phyloP scores from a whole-genome alignment of 495 filamentous ascomycete genomes.

The Penicillium paxilli region DNA sequence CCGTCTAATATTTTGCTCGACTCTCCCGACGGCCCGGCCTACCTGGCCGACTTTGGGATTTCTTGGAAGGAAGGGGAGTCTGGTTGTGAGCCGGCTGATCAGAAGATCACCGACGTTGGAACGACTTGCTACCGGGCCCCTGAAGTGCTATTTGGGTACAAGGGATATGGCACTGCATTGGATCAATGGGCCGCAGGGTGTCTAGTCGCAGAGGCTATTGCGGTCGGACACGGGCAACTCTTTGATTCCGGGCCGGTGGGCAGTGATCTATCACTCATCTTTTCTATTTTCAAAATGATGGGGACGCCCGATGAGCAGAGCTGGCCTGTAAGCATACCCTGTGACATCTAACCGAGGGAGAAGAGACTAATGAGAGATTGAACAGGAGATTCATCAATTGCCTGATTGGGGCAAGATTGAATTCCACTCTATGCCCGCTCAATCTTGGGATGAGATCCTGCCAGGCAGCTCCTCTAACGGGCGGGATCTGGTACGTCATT shows the following conservation, averaged over 20 bases:
- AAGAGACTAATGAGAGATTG: neutral
- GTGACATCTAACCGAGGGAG: neutral
- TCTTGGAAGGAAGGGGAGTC: slow-evolving; percentile 70
- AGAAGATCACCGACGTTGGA: slow-evolving; percentile 89
- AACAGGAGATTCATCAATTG: slow-evolving; percentile 53
- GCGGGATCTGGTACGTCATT: slow-evolving; percentile 52
- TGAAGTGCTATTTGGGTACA: slow-evolving; percentile 85
- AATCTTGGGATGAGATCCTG: slow-evolving; percentile 55
- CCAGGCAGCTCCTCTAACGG: slow-evolving; percentile 47
- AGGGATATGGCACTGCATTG: slow-evolving; percentile 63
- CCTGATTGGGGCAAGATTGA: slow-evolving; percentile 70
- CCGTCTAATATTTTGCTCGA: slow-evolving; percentile 83
- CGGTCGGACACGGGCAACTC: slow-evolving; percentile 51
- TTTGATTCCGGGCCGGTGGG: slow-evolving; percentile 88
- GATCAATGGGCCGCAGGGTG: slow-evolving; percentile 92
- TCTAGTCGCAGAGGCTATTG: slow-evolving; percentile 68
- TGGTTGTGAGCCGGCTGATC: slow-evolving; percentile 58
- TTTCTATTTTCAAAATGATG: slow-evolving; percentile 84
- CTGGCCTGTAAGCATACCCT: slow-evolving; percentile 68
- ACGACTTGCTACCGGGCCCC: slow-evolving; percentile 89
- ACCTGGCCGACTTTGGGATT: slow-evolving; percentile 89
- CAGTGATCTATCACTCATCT: slow-evolving; percentile 86
- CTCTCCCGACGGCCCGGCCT: slow-evolving; percentile 66
- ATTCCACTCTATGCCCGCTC: slow-evolving; percentile 54
- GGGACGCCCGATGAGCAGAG: slow-evolving; percentile 75